Evolutionary conservation across 495 filamentous ascomycete genomes (phyloP), one percentile per base, ranked within the genome.

Genomic region (Daldinia caldariorum): DNA sequence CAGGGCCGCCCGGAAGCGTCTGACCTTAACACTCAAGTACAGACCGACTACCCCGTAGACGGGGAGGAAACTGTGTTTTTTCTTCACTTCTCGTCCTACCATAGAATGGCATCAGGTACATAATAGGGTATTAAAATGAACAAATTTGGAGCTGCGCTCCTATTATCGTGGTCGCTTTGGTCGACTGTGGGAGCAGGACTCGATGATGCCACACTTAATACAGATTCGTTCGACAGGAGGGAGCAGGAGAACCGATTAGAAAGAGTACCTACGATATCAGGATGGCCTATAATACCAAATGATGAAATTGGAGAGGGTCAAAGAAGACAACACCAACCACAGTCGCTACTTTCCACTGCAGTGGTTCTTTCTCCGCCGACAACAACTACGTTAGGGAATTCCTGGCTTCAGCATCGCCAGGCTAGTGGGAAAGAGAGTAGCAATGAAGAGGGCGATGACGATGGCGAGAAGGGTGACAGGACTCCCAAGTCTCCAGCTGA

Each of bases 111-210:
- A 66, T 20, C 62, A 37, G 37, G 9, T 61, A 38, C 32, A 58
- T 58, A 57, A 71, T 38, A 67, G 50, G 32, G 29, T 39, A 10
- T 57, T 57, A 71, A 26, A 32, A 74, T 74, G 71, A 61, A 18
- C 16, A 70, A 60, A 61, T 37, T 26, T 14, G 35, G 63, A 22
- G 38, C 54, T 10, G 61, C 50, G 55, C 56, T 67, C 55, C 31
- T 71, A 13, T 61, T 74, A 35, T 16, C 37, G 31, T 73, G 66
- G 67, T 61, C 63, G 55, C 41, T 66, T 16, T 74, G 71, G 63
- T 61, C 51, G 57, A 57, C 60, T 1, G 43, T 22, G n/a, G 38
- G 55, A 31, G 26, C 41, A 20, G 62, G 58, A 16, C 20, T 65
- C 16, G 5, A 57, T 26, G 31, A 38, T 58, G 31, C 45, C 14